These are phyloP conservation scores for Cylindrotheca closterium DNA, from an alignment of 108 stramenopile species.

Conservation along the genomic window DNA sequence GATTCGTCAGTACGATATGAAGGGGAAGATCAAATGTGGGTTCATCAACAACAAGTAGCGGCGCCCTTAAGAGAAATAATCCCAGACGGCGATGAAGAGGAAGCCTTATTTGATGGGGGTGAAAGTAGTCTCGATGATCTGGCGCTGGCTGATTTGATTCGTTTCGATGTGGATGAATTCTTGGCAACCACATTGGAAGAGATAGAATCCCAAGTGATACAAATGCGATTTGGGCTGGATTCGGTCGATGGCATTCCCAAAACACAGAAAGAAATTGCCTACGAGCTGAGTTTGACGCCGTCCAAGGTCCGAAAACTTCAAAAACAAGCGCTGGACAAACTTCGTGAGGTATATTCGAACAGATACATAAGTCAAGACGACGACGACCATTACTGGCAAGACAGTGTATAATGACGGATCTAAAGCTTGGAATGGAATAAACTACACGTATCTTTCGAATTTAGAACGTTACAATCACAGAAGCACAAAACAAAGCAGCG, in stretches of 20 bases:
- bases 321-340: constrained; percentile 26
- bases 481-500: too few relatives aligned
- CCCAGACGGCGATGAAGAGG: constrained; percentile 27
- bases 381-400: constrained; percentile 21
- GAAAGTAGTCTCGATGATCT: constrained; percentile 45
- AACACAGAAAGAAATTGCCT: constrained; percentile 26
- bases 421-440: too few relatives aligned
- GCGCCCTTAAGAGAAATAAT: constrained; percentile 50
- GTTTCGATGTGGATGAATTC: constrained; percentile 51
- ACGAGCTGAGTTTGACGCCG: constrained; percentile 19
- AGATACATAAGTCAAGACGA: constrained; percentile 20
- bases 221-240: constrained; percentile 57
- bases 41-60: constrained; percentile 48
- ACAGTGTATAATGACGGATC: constrained; percentile 17
- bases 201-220: constrained; percentile 49
- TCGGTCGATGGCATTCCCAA: constrained; percentile 24
- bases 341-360: constrained; percentile 19
- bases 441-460: too few relatives aligned
- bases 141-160: constrained; percentile 42
- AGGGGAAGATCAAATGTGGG: constrained; percentile 52
- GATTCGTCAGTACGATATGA: constrained; percentile 38
- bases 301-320: constrained; percentile 26
- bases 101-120: neutral
- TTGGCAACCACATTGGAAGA: constrained; percentile 39
- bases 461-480: too few relatives aligned